Base-by-base conservation (phyloP, 257 asterid species). In the Gentiana dahurica region DNA sequence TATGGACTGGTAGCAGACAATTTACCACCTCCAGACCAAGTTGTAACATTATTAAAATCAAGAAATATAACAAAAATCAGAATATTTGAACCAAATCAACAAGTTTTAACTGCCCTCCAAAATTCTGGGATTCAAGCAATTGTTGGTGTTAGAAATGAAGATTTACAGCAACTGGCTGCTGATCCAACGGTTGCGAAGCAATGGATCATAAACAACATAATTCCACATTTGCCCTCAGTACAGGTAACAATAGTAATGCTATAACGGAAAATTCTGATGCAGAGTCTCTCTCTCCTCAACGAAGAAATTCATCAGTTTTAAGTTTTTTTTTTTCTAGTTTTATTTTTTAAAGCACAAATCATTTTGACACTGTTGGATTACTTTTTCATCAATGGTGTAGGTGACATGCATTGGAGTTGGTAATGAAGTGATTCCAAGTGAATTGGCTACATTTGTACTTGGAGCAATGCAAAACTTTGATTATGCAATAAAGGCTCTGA, bases 361-460 rank as follows among this genome's bases (percentile, higher is more conserved):
- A 24, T 0, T 24, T 24, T 24, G 24, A 24, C 24, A 24, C 24
- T 24, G 24, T 24, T 24, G 24, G 24, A 24, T 24, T 24, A 24
- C 24, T 24, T 24, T 24, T 24, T 24, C 24, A 24, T 24, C 24
- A 24, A 24, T 24, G 24, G 43, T 70, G 0, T 49, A 46, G 0
- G 24, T 77, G 60, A 52, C 46, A 41, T 3, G 49, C 66, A 51
- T 80, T 35, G 41, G 74, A 0, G 81, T 59, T 4, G 83, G 87
- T n/a, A 77, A 77, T 41, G 83, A 77, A 64, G 83, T 80, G 1
- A 55, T 72, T 49, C 83, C 83, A 0, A 74, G 76, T 10, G 57
- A 61, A 0, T 49, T 68, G 38, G 64, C 69, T 0, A 64, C 49
- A 5, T 73, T 58, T 49, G 45, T 80, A 8, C 53, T 74, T 2